phyloP scores from a whole-genome alignment of 1,139 yeast genomes.

The Martiniozyma asiatica region DNA sequence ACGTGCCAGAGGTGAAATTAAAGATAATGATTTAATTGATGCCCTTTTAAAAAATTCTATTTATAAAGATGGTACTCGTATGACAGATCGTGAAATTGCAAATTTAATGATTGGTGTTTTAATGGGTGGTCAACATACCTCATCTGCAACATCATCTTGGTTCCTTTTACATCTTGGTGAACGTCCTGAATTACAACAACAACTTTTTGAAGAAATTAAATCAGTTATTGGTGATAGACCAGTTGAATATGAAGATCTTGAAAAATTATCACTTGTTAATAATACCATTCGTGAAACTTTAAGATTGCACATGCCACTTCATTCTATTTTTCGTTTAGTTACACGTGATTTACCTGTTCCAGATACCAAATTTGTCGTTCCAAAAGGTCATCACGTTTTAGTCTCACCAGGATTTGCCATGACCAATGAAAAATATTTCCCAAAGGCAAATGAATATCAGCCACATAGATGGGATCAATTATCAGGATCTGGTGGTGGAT shows the following conservation, averaged over 20 bases:
- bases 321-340: slow-evolving; percentile 90
- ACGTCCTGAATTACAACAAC: slow-evolving; percentile 72
- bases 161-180: slow-evolving; percentile 81
- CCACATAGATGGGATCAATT: slow-evolving; percentile 81
- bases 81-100: slow-evolving; percentile 94
- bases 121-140: slow-evolving; percentile 99
- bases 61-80: slow-evolving; percentile 83
- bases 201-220: slow-evolving; percentile 62
- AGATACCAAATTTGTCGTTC: slow-evolving; percentile 68
- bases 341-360: slow-evolving; percentile 70
- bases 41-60: slow-evolving; percentile 71
- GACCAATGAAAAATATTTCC: slow-evolving; percentile 67
- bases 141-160: slow-evolving; percentile 96
- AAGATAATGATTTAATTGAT: slow-evolving; percentile 82
- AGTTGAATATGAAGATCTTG: slow-evolving; percentile 71
- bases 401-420: slow-evolving; percentile 92
- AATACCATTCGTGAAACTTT: slow-evolving; percentile 84
- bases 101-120: slow-evolving; percentile 86
- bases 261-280: slow-evolving; percentile 68
- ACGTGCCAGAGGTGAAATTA: slow-evolving; percentile 62
- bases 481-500: slow-evolving; percentile 28
- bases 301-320: slow-evolving; percentile 92
- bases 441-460: slow-evolving; percentile 54
- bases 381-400: slow-evolving; percentile 78
- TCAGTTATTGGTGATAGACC: slow-evolving; percentile 48